These are phyloP conservation scores for Byssochlamys sp. DNA, from an alignment of 2,329 filamentous ascomycete species.

Conservation along the genomic window DNA sequence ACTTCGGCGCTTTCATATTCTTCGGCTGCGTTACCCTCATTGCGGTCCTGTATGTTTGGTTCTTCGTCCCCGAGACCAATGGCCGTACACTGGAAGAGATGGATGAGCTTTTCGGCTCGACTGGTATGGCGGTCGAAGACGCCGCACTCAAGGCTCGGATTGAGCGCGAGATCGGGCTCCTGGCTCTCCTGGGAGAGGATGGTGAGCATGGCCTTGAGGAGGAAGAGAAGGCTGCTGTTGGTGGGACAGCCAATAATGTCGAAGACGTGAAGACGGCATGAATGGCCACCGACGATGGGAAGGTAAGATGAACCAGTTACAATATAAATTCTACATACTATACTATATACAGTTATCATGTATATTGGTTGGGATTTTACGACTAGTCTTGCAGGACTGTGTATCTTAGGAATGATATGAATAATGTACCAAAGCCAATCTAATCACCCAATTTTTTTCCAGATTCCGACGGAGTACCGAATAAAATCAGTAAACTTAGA, in stretches of 20 bases:
- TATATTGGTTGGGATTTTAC: neutral
- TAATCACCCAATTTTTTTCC: no score
- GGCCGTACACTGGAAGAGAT: slow-evolving; percentile 26
- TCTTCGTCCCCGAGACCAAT: slow-evolving; percentile 24
- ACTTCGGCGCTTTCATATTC: slow-evolving; percentile 62
- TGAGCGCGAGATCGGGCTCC: slow-evolving; percentile 21
- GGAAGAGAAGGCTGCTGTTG: neutral
- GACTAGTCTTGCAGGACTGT: no score
- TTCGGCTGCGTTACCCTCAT: slow-evolving; percentile 45
- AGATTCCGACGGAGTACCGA: no score
- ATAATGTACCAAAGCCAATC: no score
- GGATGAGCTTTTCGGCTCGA: slow-evolving; percentile 22
- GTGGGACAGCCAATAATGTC: neutral
- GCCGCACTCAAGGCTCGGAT: slow-evolving; percentile 17
- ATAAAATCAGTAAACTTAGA: no score
- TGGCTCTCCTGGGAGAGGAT: slow-evolving; percentile 19
- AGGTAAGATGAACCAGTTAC: neutral
- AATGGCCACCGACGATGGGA: neutral
- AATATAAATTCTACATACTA: neutral
- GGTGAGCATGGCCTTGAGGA: neutral
- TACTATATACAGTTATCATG: neutral
- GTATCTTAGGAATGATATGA: no score
- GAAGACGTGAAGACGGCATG: neutral
- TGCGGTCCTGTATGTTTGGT: slow-evolving; percentile 18
- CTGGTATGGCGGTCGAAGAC: slow-evolving; percentile 19